These are phyloP conservation scores for Platanus orientalis DNA, from an alignment of 164 flowering plant genomes.

Conservation along the genomic window DNA sequence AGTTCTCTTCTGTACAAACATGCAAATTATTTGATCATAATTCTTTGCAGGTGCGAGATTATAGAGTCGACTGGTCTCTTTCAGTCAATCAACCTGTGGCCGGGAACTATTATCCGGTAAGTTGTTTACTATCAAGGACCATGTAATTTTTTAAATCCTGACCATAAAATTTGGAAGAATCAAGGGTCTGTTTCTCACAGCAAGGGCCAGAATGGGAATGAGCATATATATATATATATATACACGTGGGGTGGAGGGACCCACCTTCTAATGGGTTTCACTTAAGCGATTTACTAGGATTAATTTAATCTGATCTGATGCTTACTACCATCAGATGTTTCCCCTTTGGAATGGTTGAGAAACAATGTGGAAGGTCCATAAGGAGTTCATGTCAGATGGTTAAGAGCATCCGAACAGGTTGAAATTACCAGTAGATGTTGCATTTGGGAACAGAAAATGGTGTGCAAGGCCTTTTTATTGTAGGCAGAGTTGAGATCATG, in stretches of 20 bases:
- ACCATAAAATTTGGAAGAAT: neutral
- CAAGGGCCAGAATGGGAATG: neutral
- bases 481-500: neutral
- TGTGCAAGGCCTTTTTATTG: neutral
- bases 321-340: neutral
- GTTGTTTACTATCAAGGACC: constrained; percentile 3
- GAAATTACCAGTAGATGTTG: neutral
- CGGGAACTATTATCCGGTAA: constrained; percentile 93
- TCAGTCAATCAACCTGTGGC: constrained; percentile 75
- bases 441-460: neutral
- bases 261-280: neutral
- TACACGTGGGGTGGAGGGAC: neutral
- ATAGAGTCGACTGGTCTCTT: constrained; percentile 74
- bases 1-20: neutral
- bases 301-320: neutral
- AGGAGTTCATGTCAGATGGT: too few species aligned
- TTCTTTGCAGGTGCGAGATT: constrained; percentile 63
- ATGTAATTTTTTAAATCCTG: too few species aligned
- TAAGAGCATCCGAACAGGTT: neutral
- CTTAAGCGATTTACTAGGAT: neutral
- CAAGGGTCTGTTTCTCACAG: neutral
- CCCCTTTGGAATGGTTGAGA: neutral
- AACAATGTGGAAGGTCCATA: neutral
- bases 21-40: neutral
- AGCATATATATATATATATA: neutral